Evolutionary conservation across 768 basidiomycete species (phyloP), one percentile per base, ranked within the genome.

Genomic region (Tricholoma bakamatsutake): DNA sequence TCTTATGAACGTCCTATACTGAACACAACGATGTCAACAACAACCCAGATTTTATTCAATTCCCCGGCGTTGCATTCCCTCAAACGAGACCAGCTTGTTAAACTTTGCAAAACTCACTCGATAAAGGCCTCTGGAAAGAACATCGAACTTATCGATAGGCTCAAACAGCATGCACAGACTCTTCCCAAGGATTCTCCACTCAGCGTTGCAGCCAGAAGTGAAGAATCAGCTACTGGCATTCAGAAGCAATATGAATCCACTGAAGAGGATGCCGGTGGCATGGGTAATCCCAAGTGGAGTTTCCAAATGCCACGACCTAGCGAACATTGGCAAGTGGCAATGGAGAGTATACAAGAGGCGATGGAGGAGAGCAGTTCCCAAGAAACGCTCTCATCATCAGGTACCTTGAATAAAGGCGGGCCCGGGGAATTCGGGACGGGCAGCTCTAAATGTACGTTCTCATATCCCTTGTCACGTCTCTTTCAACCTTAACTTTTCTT

Each of bases 261-360:
- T 3, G 65, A 71, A 11, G 62, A 64, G 15, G 63, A 68, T 28
- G 62, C 58, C 17, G 59, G 54, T 55, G 53, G 47, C 55, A 47
- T 55, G 30, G 47, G 51, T 2, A 52, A 61, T 21, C 50, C 58
- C n/a, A 53, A 50, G 11, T 61, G 64, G 61, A 51, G 55, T 11
- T 61, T 56, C 52, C 61, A 67, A 37, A 64, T 74, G 56, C 71
- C 82, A 9, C 78, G 87, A 42, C 86, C 87, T 0, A 88, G 88
- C 63, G 87, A 89, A 62, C 85, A 87, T 62, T 92, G 91, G 89
- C 88, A 90, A 64, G 73, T 92, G 57, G 81, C 91, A n/a, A 90
- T 92, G 84, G 90, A 92, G 53, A 81, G 82, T 56, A 91, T 88
- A 35, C 73, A 80, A 50, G 89, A 91, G 56, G 68, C 37, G n/a